phyloP scores from a whole-genome alignment of 768 basidiomycete species.

The Roridomyces roridus region DNA sequence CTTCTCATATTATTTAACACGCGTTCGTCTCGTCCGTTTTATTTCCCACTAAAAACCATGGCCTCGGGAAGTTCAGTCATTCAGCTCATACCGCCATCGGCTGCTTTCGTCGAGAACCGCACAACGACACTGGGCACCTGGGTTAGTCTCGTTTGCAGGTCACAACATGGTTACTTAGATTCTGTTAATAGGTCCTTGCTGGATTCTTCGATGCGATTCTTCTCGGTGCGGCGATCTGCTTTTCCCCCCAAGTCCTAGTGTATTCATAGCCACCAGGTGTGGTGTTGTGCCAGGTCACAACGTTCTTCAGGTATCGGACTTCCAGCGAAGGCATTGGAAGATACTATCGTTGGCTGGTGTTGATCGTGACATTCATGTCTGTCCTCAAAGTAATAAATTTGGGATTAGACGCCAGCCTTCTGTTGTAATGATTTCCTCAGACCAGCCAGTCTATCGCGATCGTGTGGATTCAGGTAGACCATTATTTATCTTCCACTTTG shows the following conservation, averaged over 20 bases:
- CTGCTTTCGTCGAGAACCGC: conserved; percentile 18
- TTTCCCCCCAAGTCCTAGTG: background rate
- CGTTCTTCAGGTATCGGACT: conserved; percentile 14
- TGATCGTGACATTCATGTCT: conserved; percentile 8
- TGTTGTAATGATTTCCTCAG: background rate
- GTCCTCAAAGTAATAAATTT: conserved; percentile 9
- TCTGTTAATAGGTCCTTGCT: conserved; percentile 4
- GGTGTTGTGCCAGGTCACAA: conserved; percentile 17
- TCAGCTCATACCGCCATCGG: conserved; percentile 11
- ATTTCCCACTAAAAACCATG: too few relatives aligned
- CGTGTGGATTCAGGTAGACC: conserved; percentile 17
- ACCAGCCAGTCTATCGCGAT: conserved; percentile 16
- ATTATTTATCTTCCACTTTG: background rate
- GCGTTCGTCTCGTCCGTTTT: too few relatives aligned
- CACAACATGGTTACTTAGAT: background rate
- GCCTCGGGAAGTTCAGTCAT: conserved; percentile 14
- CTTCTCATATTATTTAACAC: too few relatives aligned
- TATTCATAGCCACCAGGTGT: conserved; percentile 5
- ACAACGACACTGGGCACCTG: conserved; percentile 15
- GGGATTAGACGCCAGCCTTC: background rate
- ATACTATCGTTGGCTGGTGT: conserved; percentile 17
- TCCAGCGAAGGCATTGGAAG: conserved; percentile 18
- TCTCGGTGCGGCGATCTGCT: background rate
- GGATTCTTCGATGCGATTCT: conserved; percentile 15
- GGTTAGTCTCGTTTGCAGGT: background rate